Evolutionary conservation across 257 asterid genomes (phyloP), one percentile per base, ranked within the genome.

Genomic region (Solanum etuberosum): DNA sequence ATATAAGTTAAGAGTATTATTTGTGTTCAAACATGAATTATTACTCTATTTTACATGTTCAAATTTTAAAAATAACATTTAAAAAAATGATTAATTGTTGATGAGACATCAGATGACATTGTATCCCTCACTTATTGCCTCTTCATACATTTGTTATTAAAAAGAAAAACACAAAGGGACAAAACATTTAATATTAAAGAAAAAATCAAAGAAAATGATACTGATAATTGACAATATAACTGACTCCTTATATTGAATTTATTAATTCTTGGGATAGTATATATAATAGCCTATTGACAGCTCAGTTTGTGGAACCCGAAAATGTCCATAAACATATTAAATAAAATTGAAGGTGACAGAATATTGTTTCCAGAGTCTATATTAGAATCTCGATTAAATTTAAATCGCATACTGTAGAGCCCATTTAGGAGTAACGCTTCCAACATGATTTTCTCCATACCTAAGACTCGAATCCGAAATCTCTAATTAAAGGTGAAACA

Each of bases 381-480:
- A 54, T 20, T 54, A 3, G 2, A 54, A 7, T 2, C 9, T 7
- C 11, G 10, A 54, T 1, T 54, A 54, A 51, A 54, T 54, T 54
- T 20, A 20, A 4, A 54, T 54, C 0, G 1, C 4, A 0, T 2
- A 54, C 9, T 48, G 2, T 54, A 54, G 11, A 3, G 2, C 1
- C 1, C 2, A 54, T 54, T 54, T 20, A 54, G 5, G 0, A 7
- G 1, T 20, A n/a, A 54, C 10, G n/a, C 21, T 54, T 0, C 5
- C 25, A 57, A 20, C 2, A 57, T 20, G 5, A 54, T 20, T 57
- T 57, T 16, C 11, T 57, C 18, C 9, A 48, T 48, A 16, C 1
- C 23, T 23, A 48, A 20, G 1, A 57, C 5, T 20, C 25, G 5
- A 20, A 20, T 20, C 2, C 2, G 1, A 57, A 20, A 57, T 57